These are phyloP conservation scores for Porcisia hertigi DNA, from an alignment of 208 protist species.

Conservation along the genomic window DNA sequence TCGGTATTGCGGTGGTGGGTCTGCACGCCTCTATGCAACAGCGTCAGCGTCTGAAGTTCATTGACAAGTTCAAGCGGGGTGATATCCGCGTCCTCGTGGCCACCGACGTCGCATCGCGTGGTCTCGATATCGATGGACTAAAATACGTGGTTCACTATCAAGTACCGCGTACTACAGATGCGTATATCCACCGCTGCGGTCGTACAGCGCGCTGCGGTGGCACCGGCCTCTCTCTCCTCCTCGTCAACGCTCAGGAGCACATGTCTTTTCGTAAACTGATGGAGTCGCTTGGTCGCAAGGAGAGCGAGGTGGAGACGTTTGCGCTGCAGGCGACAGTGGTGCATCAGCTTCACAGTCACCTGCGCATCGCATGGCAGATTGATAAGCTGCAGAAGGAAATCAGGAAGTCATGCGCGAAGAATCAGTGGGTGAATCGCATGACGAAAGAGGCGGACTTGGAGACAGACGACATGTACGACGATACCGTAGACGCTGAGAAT, in stretches of 20 bases:
- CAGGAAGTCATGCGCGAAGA: conserved; percentile 66
- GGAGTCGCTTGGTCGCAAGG: conserved; percentile 66
- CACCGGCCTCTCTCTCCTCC: conserved; percentile 76
- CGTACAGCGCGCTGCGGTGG: conserved; percentile 94
- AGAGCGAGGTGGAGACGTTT: conserved; percentile 76
- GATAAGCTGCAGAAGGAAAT: conserved; percentile 89
- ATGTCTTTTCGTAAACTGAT: conserved; percentile 84
- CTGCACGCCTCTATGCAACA: conserved; percentile 98
- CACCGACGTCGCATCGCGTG: conserved; percentile 93
- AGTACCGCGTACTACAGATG: conserved; percentile 93
- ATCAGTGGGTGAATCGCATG: conserved; percentile 80
- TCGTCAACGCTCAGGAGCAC: conserved; percentile 91
- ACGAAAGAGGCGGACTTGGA: conserved; percentile 77
- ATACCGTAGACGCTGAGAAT: conserved; percentile 70
- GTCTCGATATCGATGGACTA: conserved; percentile 95
- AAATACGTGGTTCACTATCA: conserved; percentile 98
- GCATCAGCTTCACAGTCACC: conserved; percentile 76
- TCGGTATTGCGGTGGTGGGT: conserved; percentile 81
- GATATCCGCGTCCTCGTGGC: conserved; percentile 84
- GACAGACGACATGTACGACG: conserved; percentile 82
- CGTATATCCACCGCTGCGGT: conserved; percentile 97
- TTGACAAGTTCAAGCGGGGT: conserved; percentile 92
- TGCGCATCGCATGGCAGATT: conserved; percentile 81
- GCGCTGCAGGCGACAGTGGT: conserved; percentile 80
- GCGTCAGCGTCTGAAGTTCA: conserved; percentile 96